Evolutionary conservation across 2,329 filamentous ascomycete genomes (phyloP).

Genomic region (Hypoxylon sp.): DNA sequence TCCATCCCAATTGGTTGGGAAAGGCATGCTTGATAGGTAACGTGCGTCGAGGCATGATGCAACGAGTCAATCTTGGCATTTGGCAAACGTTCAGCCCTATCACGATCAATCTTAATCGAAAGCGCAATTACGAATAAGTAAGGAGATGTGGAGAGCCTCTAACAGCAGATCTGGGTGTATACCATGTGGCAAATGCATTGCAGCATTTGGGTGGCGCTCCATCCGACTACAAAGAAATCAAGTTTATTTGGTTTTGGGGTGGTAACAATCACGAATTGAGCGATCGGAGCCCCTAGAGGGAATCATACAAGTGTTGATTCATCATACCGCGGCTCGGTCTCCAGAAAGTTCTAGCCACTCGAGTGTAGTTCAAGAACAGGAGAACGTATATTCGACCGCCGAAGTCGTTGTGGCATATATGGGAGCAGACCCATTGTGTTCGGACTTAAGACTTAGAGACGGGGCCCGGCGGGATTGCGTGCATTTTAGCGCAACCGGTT

Average conservation of each 20-base stretch:
- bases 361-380: neutral
- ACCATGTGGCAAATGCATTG: neutral
- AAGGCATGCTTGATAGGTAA: conserved; percentile 1
- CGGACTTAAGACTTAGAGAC: neutral
- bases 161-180: neutral
- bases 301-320: neutral
- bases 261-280: neutral
- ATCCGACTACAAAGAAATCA: neutral
- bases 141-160: neutral
- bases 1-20: conserved; percentile 19
- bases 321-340: neutral
- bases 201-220: neutral
- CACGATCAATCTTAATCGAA: neutral
- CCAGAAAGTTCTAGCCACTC: conserved; percentile 12
- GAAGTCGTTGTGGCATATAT: neutral
- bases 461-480: conserved; percentile 9
- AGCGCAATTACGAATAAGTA: neutral
- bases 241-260: neutral
- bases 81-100: conserved; percentile 24
- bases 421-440: neutral
- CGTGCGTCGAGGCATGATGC: conserved; percentile 15
- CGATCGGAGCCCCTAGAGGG: neutral
- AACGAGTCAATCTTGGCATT: conserved; percentile 13
- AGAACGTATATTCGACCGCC: neutral
- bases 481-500: conserved; percentile 16